Evolutionary conservation across 1,284 basidiomycete genomes (phyloP), one percentile per base, ranked within the genome.

Genomic region (Irpex lacteus): DNA sequence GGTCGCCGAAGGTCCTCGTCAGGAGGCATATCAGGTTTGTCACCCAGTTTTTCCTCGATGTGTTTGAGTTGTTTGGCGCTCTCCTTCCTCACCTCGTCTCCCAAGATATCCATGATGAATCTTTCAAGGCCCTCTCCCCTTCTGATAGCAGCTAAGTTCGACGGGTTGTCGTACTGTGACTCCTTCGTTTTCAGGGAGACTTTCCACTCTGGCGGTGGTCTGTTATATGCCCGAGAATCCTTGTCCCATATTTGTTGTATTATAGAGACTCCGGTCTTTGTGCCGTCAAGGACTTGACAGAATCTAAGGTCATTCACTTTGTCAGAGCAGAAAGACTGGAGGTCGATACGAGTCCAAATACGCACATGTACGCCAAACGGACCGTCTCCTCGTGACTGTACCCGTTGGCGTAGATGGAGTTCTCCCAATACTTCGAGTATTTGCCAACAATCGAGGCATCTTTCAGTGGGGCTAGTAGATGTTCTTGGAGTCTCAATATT

Each of bases 331-430:
- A 6, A 52, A 47, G 59, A 19, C n/a, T 26, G 15, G 36, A 26
- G 26, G 26, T 26, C 26, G 36, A 61, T 9, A 44, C 36, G 40
- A 61, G 21, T 59, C 6, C 54, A 57, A 5, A n/a, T n/a, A 77
- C 84, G 67, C 65, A 88, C 87, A 87, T 85, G 66, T 87, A 85
- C 0, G 85, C 87, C 2, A 89, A 75, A 3, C 80, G 77, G 7
- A 83, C 78, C 0, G 87, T 86, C 11, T 81, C 75, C 0, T 69
- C 66, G 67, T 85, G 75, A 0, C 40, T 49, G 65, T 88, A 88
- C 0, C 88, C 88, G 0, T 77, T 64, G 1, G 68, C 71, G 65
- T 87, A 88, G 5, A 81, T 78, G 1, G 84, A 76, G 54, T 79
- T 78, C 55, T 87, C 81, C 72, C 89, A 87, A 73, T 82, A 82